A percentile compares a stretch with the other conserved stretches of the same genome.
Conservation (phyloP, 176 grass and related monocot genomes). For the Bromus sterilis region DNA sequence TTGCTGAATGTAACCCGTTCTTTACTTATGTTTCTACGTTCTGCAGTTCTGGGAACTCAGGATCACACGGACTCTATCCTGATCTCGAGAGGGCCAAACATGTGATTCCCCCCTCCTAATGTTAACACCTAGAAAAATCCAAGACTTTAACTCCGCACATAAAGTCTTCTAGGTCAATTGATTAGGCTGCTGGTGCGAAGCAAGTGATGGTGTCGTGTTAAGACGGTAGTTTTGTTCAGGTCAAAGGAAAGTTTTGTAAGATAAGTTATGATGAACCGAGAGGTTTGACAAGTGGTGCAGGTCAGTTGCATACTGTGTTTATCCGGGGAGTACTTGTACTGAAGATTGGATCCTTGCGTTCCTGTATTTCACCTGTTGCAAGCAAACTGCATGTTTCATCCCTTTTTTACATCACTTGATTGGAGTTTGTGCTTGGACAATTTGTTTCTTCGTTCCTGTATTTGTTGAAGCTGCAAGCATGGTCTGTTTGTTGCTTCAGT, state of each 20-base stretch:
- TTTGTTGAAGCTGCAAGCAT: too few relatives aligned
- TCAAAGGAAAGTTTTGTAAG: neutral
- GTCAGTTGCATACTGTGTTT: neutral
- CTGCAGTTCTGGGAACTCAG: conserved; percentile 59
- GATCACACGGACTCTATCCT: conserved; percentile 57
- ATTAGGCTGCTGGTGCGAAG: neutral
- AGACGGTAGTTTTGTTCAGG: neutral
- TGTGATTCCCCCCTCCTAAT: conserved; percentile 30
- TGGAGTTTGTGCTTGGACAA: neutral
- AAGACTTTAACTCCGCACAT: neutral
- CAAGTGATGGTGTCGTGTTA: neutral
- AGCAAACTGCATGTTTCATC: neutral
- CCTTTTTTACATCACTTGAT: neutral
- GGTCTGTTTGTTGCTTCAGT: neutral
- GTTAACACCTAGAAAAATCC: neutral
- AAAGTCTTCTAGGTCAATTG: neutral
- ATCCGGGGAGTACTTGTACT: neutral
- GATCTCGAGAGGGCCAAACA: conserved; percentile 72
- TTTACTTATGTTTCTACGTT: neutral
- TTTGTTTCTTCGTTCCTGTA: too few relatives aligned
- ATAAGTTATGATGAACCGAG: neutral
- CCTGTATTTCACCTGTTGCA: neutral
- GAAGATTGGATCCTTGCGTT: neutral
- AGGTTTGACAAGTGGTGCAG: neutral
- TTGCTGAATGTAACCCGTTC: neutral